A percentile compares a stretch with the other conserved stretches of the same genome.
Evolutionary conservation across 1,284 basidiomycete species (phyloP).

Genomic region (Coriolopsis trogii): DNA sequence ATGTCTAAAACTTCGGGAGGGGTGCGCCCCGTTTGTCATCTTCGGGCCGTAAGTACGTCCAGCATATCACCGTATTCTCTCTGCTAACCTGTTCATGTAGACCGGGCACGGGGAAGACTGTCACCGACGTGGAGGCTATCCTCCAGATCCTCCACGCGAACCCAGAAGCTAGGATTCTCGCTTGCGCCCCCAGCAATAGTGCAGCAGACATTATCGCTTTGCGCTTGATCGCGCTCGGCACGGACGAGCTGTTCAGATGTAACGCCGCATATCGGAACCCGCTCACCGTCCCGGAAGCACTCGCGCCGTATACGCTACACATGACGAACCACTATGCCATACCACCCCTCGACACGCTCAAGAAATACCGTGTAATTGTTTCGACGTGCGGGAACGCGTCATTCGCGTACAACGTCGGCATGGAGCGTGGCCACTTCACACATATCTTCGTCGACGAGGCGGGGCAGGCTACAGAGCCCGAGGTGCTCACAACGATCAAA

Average conservation of each 20-base stretch:
- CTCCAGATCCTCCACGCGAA: conserved; percentile 51
- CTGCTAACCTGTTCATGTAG: conserved; percentile 31
- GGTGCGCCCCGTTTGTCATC: conserved; percentile 58
- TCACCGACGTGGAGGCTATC: conserved; percentile 68
- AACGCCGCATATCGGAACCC: conserved; percentile 63
- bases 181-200: conserved; percentile 66
- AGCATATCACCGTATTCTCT: not conserved
- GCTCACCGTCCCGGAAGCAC: conserved; percentile 44
- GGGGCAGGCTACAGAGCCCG: conserved; percentile 63
- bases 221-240: conserved; percentile 44
- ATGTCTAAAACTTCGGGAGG: conserved; percentile 46
- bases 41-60: conserved; percentile 62
- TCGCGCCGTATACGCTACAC: conserved; percentile 46
- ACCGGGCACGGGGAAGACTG: conserved; percentile 71
- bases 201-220: conserved; percentile 62
- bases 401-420: conserved; percentile 56
- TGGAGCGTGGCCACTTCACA: conserved; percentile 57
- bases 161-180: conserved; percentile 52
- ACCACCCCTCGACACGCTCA: conserved; percentile 45
- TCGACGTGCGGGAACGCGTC: conserved; percentile 64
- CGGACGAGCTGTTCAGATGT: conserved; percentile 56
- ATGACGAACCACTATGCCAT: conserved; percentile 48
- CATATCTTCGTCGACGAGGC: conserved; percentile 72
- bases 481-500: conserved; percentile 56
- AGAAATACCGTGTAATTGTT: conserved; percentile 56